These are phyloP conservation scores for Geranium brycei DNA, from an alignment of 345 rosid species.

Conservation along the genomic window DNA sequence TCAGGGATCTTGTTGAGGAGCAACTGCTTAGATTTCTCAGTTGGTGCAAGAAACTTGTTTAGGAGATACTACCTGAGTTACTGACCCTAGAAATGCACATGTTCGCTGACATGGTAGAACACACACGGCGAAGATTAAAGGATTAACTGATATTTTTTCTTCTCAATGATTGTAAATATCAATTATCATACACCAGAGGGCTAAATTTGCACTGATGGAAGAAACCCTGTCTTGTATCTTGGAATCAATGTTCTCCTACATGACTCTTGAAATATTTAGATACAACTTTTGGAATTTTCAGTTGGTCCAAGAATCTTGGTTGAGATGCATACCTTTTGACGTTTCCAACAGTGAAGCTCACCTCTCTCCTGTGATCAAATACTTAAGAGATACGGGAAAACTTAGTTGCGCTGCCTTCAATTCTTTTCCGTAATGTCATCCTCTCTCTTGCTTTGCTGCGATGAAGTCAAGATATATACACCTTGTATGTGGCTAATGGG, in stretches of 20 bases:
- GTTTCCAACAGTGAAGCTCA: neutral
- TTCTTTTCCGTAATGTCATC: neutral
- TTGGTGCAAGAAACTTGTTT: conserved; percentile 66
- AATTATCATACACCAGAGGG: conserved; percentile 1
- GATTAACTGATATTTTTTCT: neutral
- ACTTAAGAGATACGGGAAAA: neutral
- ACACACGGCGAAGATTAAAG: conserved; percentile 1
- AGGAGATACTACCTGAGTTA: conserved; percentile 5
- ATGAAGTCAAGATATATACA: neutral
- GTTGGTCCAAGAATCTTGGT: neutral
- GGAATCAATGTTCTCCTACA: neutral
- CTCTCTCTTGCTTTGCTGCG: neutral
- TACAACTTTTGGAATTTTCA: neutral
- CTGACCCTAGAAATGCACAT: conserved; percentile 4
- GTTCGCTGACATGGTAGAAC: conserved; percentile 5
- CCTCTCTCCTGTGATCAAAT: neutral
- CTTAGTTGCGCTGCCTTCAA: neutral
- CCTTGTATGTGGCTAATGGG: neutral
- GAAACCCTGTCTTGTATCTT: conserved; percentile 5
- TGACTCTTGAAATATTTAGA: neutral
- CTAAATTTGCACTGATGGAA: neutral
- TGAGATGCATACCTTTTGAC: neutral
- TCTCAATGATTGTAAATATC: neutral
- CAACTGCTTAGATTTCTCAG: conserved; percentile 31
- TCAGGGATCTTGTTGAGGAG: conserved; percentile 27